Base-by-base conservation (phyloP, 495 filamentous ascomycete species). In the Pseudomonodictys pantanalensis region DNA sequence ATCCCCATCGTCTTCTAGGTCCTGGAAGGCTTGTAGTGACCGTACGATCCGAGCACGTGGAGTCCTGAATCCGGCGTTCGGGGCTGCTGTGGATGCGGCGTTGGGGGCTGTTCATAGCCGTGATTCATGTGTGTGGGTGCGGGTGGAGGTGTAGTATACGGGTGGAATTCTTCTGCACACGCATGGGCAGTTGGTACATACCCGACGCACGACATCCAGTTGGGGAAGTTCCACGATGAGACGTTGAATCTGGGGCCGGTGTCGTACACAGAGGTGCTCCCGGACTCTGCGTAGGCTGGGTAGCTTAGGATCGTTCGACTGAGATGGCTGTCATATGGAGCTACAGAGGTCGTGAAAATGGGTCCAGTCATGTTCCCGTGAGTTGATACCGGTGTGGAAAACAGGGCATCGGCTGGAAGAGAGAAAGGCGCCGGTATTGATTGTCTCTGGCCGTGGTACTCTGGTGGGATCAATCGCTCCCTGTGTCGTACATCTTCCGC, bases 131-230 rank as follows among this genome's bases (percentile, higher is more conserved):
- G 49, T 1, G 58, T 48, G 6, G 46, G 55, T 1, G 51, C 46
- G 52, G 35, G 56, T 25, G n/a, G n/a, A n/a, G n/a, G n/a, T n/a
- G n/a, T n/a, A n/a, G n/a, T n/a, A n/a, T n/a, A n/a, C n/a, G n/a
- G n/a, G n/a, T 17, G 32, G 12, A 42, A 55, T 2, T 33, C 46
- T n/a, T 51, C 51, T 20, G 18, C 20, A 18, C 23, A 17, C 12
- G 25, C 12, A 8, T 18, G 18, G 18, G 56, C 33, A 6, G 33
- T 42, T 12, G 32, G 44, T n/a, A 41, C 24, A 23, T 24, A 62
- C 22, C 56, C 44, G 6, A 62, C 33, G 52, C 18, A 43, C n/a
- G 58, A 44, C 45, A 62, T 55, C 58, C 58, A 62, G 20, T 47
- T 42, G 2, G 58, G 58, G 5, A 56, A 2, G 28, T 56, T 44